Evolutionary conservation across 1,284 basidiomycete genomes (phyloP), one percentile per base, ranked within the genome.

Genomic region (Cryptococcus floricola): DNA sequence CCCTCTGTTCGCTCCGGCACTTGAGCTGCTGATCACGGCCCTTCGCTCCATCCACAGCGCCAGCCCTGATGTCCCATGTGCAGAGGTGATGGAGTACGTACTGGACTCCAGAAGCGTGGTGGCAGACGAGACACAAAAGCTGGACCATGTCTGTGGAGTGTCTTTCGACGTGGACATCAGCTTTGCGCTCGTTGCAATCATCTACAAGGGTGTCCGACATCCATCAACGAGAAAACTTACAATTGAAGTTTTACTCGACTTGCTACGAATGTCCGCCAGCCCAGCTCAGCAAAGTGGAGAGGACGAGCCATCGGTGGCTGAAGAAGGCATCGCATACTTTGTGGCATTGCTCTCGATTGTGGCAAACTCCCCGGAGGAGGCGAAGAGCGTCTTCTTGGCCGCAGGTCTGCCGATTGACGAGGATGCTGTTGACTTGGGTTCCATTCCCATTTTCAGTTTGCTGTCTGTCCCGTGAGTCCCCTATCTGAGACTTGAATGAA

Each of bases 201-300:
- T 94, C 54, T 89, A 91, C 81, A 91, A 92, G 69, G 91, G 91
- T 23, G 77, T 91, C 52, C 84, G 91, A 39, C 85, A 87, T 65
- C 81, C 83, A 4, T 79, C 80, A 4, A 81, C 90, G 54, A 82
- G 78, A 53, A 82, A 65, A 38, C 55, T 66, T 14, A 66, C 73
- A 4, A 59, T 71, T 44, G 65, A 69, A 48, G 60, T 59, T 1
- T 39, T 70, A 44, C 59, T 63, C 48, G 67, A 66, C 47, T 58
- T 75, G 10, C 58, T 71, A 13, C 77, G 88, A 82, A 61, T 85
- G 77, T 53, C 78, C 86, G 34, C 77, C 87, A 28, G 75, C 77
- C 39, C 81, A 85, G 44, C 85, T 85, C 39, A 78, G 84, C 47
- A 79, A 77, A 8, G 70, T 75, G 62, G 63, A 12, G 67, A 65